A percentile compares a stretch with the other conserved stretches of the same genome.
Evolutionary conservation across 805 yeast genomes (phyloP).

Genomic region (Saturnispora sekii): DNA sequence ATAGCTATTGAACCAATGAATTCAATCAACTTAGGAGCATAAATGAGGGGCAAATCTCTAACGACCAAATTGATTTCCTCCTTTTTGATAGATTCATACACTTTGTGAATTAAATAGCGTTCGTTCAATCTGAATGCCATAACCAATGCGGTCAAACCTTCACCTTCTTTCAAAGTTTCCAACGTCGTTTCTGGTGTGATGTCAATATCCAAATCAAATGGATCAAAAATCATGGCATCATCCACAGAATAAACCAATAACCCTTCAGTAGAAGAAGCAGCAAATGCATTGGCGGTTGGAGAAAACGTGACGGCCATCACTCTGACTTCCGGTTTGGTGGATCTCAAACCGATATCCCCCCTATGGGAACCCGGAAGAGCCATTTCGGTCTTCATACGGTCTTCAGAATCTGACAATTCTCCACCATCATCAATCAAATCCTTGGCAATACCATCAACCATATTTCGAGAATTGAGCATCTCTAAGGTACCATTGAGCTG

Average conservation of each 20-base stretch:
- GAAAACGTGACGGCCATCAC: conserved; percentile 73
- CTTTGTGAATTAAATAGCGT: conserved; percentile 54
- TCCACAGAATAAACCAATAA: conserved; percentile 74
- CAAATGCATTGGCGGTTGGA: conserved; percentile 84
- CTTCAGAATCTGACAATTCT: conserved; percentile 78
- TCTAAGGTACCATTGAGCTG: conserved; percentile 80
- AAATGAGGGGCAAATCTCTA: conserved; percentile 65
- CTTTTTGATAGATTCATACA: conserved; percentile 66
- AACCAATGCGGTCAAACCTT: conserved; percentile 67
- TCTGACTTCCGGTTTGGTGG: conserved; percentile 71
- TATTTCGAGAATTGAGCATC: conserved; percentile 63
- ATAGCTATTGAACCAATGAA: conserved; percentile 61
- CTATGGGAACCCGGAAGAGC: conserved; percentile 81
- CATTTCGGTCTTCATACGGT: conserved; percentile 42
- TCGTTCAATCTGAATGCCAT: conserved; percentile 95
- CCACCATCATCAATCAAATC: conserved; percentile 79
- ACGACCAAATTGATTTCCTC: conserved; percentile 60
- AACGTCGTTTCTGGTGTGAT: conserved; percentile 73
- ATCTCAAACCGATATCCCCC: conserved; percentile 71
- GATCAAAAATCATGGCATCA: conserved; percentile 71
- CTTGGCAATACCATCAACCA: conserved; percentile 83
- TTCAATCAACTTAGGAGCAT: conserved; percentile 54
- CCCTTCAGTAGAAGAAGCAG: conserved; percentile 95
- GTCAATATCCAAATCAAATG: conserved; percentile 88
- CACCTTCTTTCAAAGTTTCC: conserved; percentile 48